Base-by-base conservation (phyloP, 2,329 filamentous ascomycete genomes). In the Ilyonectria mors-panacis region DNA sequence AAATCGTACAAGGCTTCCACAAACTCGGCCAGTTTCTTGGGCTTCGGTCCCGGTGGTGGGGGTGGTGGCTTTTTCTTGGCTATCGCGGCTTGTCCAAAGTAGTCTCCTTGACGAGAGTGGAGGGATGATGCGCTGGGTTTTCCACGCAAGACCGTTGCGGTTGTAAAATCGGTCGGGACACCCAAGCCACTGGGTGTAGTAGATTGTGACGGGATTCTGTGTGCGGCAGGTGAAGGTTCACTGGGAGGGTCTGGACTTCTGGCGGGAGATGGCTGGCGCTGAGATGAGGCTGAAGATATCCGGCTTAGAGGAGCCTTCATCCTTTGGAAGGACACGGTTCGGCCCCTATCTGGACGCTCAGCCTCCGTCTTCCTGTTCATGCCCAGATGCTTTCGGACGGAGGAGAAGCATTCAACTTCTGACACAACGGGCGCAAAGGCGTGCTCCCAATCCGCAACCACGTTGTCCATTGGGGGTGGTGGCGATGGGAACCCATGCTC, bases 1-100 rank as follows among this genome's bases (percentile, higher is more conserved):
- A 69, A 69, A 13, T 66, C 63, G 23, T 63, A 69, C 33, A 60
- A 59, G 5, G 66, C 66, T 47, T 66, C 66, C 15, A 69, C 66
- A 51, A 63, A 66, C 44, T 69, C 63, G 8, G 17, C 54, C 30
- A 30, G 21, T 17, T 6, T 56, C 55, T 53, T 59, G 9, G 63
- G 59, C 44, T 68, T 68, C 15, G 66, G 59, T 23, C 56, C 59
- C 9, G 65, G 65, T 17, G 57, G 59, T 9, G 66, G 66, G 7
- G 66, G 66, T 6, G 66, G 66, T 10, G 63, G 63, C 26, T 66
- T 66, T 45, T 63, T 66, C 59, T 66, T 69, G 6, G 57, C 54
- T 37, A 59, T 60, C 12, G 51, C 66, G 15, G 59, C 59, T 13
- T 59, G 54, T 44, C 53, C 57, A 23, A 63, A 63, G 45, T 59